Base-by-base conservation (phyloP, 805 yeast species). In the Saccharomycopsis babjevae region DNA sequence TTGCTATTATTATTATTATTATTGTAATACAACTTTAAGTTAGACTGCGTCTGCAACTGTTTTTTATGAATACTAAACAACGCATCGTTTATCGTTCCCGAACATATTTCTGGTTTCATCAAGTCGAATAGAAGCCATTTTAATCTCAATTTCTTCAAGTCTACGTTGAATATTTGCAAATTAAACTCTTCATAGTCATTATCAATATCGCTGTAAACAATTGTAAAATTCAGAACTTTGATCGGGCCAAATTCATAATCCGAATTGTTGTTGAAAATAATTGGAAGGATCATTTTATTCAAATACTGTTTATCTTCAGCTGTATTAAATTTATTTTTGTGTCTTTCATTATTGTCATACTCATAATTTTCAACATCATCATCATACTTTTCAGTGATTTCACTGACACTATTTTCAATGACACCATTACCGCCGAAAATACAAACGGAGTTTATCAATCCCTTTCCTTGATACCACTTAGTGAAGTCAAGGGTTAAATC, bases 391-490 rank as follows among this genome's bases (percentile, higher is more conserved):
- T 46, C 52, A 1, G 22, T 50, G 7, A 32, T 40, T 34, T 58
- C 59, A 28, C 16, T 22, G 11, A 57, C 11, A 28, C 22, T 42
- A 22, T 59, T 59, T 15, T 56, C 40, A 7, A 60, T 40, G 15
- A 84, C 84, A 6, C 99, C 98, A 39, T 93, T 79, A 67, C 93
- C 77, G 0, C 98, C 98, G 64, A 80, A 83, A 32, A 92, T 79
- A 61, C 88, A 89, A 63, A 90, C 80, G 59, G 84, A 88, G 61
- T 90, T 85, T 32, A 94, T 77, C 20, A 93, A 81, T 1, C 99
- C 99, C 52, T 82, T 79, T 0, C 97, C 96, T 63, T 86, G 80
- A 62, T 93, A 77, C 97, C 97, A 93, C 68, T 90, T 89, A 60
- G 79, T 77, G 67, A 94, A 82, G 10, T 96, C 87, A 20, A 93